These are phyloP conservation scores for Cordia subcordata DNA, from an alignment of 257 asterid genomes.

Conservation along the genomic window DNA sequence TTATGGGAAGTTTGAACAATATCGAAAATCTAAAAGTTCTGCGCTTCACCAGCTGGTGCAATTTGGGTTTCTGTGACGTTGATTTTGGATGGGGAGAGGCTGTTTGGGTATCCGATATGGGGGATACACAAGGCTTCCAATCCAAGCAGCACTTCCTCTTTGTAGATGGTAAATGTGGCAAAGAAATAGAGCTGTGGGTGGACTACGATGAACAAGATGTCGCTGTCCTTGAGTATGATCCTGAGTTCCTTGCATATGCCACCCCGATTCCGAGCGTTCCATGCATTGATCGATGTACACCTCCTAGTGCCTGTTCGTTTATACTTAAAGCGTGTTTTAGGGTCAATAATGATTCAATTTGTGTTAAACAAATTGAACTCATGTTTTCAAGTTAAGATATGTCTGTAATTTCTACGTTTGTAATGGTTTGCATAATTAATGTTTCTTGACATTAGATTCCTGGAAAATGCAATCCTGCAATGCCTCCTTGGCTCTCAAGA, in stretches of 20 bases:
- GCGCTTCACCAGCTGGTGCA: conserved; percentile 10
- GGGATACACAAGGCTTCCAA: conserved; percentile 12
- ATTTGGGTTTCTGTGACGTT: conserved; percentile 12
- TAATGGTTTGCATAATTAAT: no score
- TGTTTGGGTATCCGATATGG: conserved; percentile 16
- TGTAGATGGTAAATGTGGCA: conserved; percentile 10
- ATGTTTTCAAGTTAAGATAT: no score
- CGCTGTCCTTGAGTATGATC: conserved; percentile 15
- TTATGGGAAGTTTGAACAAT: conserved; percentile 15
- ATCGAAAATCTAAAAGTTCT: conserved; percentile 9
- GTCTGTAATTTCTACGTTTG: no score
- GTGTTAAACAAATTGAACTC: no score
- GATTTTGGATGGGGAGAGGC: conserved; percentile 22
- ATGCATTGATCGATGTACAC: no score
- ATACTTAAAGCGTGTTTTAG: no score
- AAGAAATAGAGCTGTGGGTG: conserved; percentile 20
- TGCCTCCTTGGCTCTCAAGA: conserved; percentile 76
- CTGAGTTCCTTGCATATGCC: conserved; percentile 20
- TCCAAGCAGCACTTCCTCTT: conserved; percentile 23
- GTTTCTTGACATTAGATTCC: no score
- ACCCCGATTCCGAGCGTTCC: conserved; percentile 17
- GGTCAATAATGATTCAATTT: no score
- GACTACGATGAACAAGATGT: conserved; percentile 15
- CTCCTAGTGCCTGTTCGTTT: no score
- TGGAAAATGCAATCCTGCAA: no score